phyloP scores from a whole-genome alignment of 1,284 basidiomycete species.

The Mycosarcoma maydis region DNA sequence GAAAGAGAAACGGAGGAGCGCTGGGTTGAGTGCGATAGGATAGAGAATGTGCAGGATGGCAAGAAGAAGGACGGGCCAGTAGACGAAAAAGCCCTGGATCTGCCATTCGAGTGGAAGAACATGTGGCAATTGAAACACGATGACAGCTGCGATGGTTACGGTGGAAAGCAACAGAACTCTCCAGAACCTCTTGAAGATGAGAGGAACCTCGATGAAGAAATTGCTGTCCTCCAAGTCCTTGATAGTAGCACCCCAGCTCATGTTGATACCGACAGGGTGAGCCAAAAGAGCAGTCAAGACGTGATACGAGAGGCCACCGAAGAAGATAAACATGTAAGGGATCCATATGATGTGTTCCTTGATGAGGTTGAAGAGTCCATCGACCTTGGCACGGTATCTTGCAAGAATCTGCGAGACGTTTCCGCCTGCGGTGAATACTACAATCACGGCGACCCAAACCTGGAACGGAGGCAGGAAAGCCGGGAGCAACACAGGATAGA shows the following conservation, averaged over 20 bases:
- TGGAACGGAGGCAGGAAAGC: constrained; percentile 72
- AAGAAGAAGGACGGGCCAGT: constrained; percentile 26
- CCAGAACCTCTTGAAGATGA: constrained; percentile 70
- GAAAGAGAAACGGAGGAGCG: constrained; percentile 51
- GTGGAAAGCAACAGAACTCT: constrained; percentile 73
- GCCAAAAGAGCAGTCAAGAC: constrained; percentile 79
- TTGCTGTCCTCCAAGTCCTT: constrained; percentile 69
- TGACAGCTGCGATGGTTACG: constrained; percentile 70
- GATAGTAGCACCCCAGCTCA: constrained; percentile 73
- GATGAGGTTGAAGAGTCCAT: constrained; percentile 59
- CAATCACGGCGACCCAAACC: constrained; percentile 78
- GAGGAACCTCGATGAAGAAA: constrained; percentile 86
- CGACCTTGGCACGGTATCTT: too few species aligned
- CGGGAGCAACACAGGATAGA: constrained; percentile 75
- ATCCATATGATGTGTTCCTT: constrained; percentile 79
- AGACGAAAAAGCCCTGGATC: constrained; percentile 52
- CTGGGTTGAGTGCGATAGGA: constrained; percentile 51
- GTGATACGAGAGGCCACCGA: constrained; percentile 46
- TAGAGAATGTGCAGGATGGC: constrained; percentile 40
- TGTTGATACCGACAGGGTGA: constrained; percentile 83
- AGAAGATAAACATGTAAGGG: constrained; percentile 71
- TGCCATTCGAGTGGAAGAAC: constrained; percentile 74
- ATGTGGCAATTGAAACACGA: too few species aligned
- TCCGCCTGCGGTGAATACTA: constrained; percentile 79
- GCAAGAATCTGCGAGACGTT: constrained; percentile 73